Evolutionary conservation across 805 yeast species (phyloP).

Genomic region (Pichia membranifaciens): DNA sequence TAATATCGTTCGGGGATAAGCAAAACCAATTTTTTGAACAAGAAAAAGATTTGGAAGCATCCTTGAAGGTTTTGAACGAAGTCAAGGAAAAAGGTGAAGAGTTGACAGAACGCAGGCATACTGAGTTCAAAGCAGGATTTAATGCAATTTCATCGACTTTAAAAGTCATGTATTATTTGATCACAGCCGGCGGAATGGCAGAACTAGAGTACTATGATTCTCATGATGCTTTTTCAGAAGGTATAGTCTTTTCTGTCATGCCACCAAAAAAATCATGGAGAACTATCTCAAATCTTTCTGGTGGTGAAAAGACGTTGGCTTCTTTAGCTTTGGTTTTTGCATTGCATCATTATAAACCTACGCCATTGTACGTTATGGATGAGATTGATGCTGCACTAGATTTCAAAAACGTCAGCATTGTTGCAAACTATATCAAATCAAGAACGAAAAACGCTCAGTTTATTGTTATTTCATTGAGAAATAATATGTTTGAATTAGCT

Average conservation of each 20-base stretch:
- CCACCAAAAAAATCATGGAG: constrained; percentile 99
- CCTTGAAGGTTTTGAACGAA: constrained; percentile 46
- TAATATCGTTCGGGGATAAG: constrained; percentile 70
- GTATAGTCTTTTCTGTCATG: constrained; percentile 94
- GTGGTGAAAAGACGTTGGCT: constrained; percentile 95
- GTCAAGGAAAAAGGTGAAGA: constrained; percentile 58
- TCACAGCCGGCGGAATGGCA: constrained; percentile 99
- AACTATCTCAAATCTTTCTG: constrained; percentile 88
- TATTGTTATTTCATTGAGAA: constrained; percentile 88
- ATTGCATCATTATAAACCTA: constrained; percentile 90
- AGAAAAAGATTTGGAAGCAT: constrained; percentile 51
- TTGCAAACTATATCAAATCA: constrained; percentile 94
- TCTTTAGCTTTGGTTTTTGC: constrained; percentile 96
- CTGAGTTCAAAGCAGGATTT: constrained; percentile 93
- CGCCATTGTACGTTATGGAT: constrained; percentile 97
- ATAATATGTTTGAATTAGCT: constrained; percentile 97
- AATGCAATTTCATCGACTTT: constrained; percentile 76
- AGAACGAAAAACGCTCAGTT: constrained; percentile 96
- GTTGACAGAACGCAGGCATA: constrained; percentile 65
- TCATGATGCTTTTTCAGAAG: constrained; percentile 96
- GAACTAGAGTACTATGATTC: constrained; percentile 93
- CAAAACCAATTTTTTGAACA: constrained; percentile 59
- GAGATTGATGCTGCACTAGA: constrained; percentile 99
- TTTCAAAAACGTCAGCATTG: constrained; percentile 93
- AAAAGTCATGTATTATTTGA: constrained; percentile 97